Conservation (phyloP, 2,329 filamentous ascomycete species). For the Lachnellula hyalina region DNA sequence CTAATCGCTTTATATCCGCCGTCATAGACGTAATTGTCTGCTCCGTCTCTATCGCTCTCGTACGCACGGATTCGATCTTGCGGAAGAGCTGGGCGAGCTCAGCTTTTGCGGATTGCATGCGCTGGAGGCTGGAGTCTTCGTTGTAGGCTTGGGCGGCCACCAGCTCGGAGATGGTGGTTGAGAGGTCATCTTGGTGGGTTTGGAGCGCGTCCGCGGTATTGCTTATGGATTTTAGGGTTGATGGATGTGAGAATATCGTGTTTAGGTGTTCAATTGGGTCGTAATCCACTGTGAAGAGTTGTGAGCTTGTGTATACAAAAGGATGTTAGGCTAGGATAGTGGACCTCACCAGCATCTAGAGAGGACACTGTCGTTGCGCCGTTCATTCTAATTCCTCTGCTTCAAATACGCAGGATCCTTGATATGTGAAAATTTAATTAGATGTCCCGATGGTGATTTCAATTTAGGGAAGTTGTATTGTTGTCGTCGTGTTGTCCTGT, state of each 20-base stretch:
- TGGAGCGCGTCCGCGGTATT: slow-evolving; percentile 69
- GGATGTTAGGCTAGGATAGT: neutral
- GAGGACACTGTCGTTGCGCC: slow-evolving; percentile 24
- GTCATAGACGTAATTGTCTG: slow-evolving; percentile 98
- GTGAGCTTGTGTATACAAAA: slow-evolving; percentile 13
- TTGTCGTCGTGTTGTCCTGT: neutral
- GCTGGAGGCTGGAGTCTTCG: slow-evolving; percentile 79
- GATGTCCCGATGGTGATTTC: too few relatives aligned
- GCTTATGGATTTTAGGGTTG: slow-evolving; percentile 71
- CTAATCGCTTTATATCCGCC: slow-evolving; percentile 93
- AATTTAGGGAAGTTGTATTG: too few relatives aligned
- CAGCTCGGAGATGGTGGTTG: slow-evolving; percentile 68
- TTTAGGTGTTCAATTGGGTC: slow-evolving; percentile 92
- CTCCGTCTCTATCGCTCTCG: slow-evolving; percentile 85
- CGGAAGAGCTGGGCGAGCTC: slow-evolving; percentile 87
- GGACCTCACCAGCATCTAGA: slow-evolving; percentile 31
- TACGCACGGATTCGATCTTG: slow-evolving; percentile 90
- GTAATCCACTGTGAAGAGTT: slow-evolving; percentile 60
- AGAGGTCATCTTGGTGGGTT: slow-evolving; percentile 75
- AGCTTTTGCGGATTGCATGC: slow-evolving; percentile 84
- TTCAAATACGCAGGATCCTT: too few relatives aligned
- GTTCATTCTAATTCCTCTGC: slow-evolving; percentile 27
- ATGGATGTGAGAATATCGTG: slow-evolving; percentile 84
- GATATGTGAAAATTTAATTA: neutral
- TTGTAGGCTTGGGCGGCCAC: slow-evolving; percentile 74